These are phyloP conservation scores for Eremochloa ophiuroides DNA, from an alignment of 176 grass and related monocot genomes.

Conservation along the genomic window DNA sequence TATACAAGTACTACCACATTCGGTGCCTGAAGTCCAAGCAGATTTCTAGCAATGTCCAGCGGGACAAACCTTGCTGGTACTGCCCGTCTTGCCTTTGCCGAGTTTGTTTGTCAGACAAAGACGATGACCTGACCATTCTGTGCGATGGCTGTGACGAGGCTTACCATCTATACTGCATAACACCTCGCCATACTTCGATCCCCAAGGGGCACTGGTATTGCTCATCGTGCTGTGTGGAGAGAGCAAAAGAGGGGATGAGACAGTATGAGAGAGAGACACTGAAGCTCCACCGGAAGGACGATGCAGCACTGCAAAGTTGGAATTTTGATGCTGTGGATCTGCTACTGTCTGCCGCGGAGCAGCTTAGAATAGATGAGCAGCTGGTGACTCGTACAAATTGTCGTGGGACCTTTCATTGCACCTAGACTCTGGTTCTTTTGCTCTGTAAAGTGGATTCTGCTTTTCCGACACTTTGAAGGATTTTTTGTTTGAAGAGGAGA, in stretches of 20 bases:
- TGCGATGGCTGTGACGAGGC: slow-evolving; percentile 85
- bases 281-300: slow-evolving; percentile 44
- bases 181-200: slow-evolving; percentile 47
- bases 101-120: slow-evolving; percentile 65
- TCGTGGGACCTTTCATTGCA: not conserved
- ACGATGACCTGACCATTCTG: slow-evolving; percentile 71
- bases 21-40: slow-evolving; percentile 58
- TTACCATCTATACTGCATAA: slow-evolving; percentile 88
- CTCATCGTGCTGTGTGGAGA: slow-evolving; percentile 46
- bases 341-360: slow-evolving; percentile 64
- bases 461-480: not conserved
- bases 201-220: slow-evolving; percentile 85
- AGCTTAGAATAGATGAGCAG: slow-evolving; percentile 43
- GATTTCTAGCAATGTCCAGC: slow-evolving; percentile 46
- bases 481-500: not conserved
- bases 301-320: slow-evolving; percentile 21
- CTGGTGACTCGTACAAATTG: not conserved
- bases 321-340: slow-evolving; percentile 47
- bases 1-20: slow-evolving; percentile 82
- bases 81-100: slow-evolving; percentile 90
- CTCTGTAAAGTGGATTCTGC: slow-evolving; percentile 1
- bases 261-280: slow-evolving; percentile 44
- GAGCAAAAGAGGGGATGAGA: slow-evolving; percentile 53
- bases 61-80: slow-evolving; percentile 55
- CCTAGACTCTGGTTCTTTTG: not conserved